A percentile compares a stretch with the other conserved stretches of the same genome.
These are phyloP conservation scores for Fusarium sarcochroum DNA, from an alignment of 2,329 filamentous ascomycete species.

Conservation along the genomic window DNA sequence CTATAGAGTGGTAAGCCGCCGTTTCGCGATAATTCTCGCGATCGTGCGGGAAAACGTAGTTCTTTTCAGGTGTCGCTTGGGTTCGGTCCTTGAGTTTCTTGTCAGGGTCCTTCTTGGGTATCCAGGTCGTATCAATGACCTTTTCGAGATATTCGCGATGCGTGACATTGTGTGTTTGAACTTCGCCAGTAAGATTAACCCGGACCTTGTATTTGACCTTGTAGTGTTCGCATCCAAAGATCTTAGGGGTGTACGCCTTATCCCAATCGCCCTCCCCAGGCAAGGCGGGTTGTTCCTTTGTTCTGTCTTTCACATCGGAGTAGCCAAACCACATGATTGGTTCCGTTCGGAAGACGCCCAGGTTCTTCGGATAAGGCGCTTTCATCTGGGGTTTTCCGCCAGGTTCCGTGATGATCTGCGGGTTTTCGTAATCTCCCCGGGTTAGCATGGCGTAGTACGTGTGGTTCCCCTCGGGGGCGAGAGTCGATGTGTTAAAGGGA, in stretches of 20 bases:
- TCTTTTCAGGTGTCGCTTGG: conserved; percentile 32
- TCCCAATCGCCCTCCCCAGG: conserved; percentile 31
- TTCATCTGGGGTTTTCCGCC: conserved; percentile 32
- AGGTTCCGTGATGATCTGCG: conserved; percentile 13
- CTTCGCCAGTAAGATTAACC: conserved; percentile 43
- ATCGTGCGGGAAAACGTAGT: conserved; percentile 41
- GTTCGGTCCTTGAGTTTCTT: conserved; percentile 40
- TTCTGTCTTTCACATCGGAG: conserved; percentile 38
- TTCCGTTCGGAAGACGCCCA: conserved; percentile 44
- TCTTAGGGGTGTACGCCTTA: conserved; percentile 46
- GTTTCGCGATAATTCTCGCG: conserved; percentile 37
- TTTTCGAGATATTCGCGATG: conserved; percentile 35
- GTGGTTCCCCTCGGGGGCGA: conserved; percentile 40
- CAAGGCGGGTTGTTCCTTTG: conserved; percentile 31
- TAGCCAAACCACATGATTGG: conserved; percentile 48
- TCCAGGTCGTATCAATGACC: conserved; percentile 40
- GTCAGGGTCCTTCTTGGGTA: conserved; percentile 30
- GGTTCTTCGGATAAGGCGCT: conserved; percentile 39
- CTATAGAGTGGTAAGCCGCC: conserved; percentile 43
- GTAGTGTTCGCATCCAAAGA: conserved; percentile 47
- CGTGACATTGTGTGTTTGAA: conserved; percentile 36
- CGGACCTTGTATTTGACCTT: conserved; percentile 42
- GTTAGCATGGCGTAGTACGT: conserved; percentile 42
- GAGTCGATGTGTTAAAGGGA: conserved; percentile 39
- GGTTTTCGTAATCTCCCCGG: conserved; percentile 42